phyloP scores from a whole-genome alignment of 192 early-diverging fungal species.

The Thamnidium elegans region DNA sequence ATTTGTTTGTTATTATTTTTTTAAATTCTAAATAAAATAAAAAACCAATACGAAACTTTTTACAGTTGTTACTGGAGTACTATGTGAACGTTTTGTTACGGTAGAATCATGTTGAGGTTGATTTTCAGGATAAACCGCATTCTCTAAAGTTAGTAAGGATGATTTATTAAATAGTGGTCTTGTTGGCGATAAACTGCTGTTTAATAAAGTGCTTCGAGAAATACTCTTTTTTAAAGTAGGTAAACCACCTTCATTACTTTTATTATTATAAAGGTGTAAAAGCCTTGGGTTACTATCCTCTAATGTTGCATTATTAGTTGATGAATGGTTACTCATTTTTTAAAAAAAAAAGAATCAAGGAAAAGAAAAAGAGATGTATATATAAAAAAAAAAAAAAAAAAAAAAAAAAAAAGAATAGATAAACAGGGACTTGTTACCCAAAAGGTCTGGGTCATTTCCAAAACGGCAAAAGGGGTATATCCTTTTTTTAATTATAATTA shows the following conservation, averaged over 20 bases:
- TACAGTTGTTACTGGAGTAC: neutral
- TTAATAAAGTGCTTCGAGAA: conserved; percentile 4
- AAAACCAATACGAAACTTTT: neutral
- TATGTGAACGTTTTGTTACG: conserved; percentile 3
- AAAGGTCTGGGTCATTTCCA: no score
- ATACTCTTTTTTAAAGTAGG: conserved; percentile 4
- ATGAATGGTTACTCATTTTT: no score
- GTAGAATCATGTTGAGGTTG: conserved; percentile 20
- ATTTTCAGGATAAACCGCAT: conserved; percentile 7
- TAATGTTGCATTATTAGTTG: no score
- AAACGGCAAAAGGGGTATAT: no score
- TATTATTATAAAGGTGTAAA: no score
- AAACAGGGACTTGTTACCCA: conserved; percentile 1
- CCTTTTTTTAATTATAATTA: no score
- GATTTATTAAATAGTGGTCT: neutral
- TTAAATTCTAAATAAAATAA: neutral
- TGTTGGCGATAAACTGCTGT: neutral
- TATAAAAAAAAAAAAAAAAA: neutral
- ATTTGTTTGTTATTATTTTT: neutral
- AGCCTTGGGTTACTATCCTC: no score
- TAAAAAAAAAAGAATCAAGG: neutral
- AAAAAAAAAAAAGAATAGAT: conserved; percentile 8
- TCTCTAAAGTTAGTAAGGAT: conserved; percentile 11
- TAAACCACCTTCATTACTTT: no score
- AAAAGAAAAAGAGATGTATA: neutral